phyloP scores from a whole-genome alignment of 2,329 filamentous ascomycete species.

The Fusarium chlamydosporum region DNA sequence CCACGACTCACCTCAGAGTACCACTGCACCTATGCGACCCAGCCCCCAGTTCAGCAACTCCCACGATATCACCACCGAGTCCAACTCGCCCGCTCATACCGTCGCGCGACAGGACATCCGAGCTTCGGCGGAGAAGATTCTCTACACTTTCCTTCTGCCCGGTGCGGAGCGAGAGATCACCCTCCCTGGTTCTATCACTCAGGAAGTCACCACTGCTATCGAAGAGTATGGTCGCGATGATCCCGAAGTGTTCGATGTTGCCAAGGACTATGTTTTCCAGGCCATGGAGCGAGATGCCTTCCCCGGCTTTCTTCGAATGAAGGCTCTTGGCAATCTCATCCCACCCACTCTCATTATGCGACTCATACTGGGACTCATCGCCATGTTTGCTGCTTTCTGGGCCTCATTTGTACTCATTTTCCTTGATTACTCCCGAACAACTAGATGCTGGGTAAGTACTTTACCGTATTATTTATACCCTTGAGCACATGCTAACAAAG shows the following conservation, averaged over 20 bases:
- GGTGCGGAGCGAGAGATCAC: slow-evolving; percentile 98
- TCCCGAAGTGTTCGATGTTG: slow-evolving; percentile 95
- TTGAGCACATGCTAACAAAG: slow-evolving; percentile 25
- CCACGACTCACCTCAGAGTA: slow-evolving; percentile 69
- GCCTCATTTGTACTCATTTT: slow-evolving; percentile 94
- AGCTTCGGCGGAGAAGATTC: slow-evolving; percentile 94
- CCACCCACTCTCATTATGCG: slow-evolving; percentile 89
- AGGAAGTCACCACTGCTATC: slow-evolving; percentile 87
- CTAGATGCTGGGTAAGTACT: slow-evolving; percentile 84
- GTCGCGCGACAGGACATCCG: slow-evolving; percentile 92
- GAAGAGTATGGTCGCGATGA: slow-evolving; percentile 94
- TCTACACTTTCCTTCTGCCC: slow-evolving; percentile 96
- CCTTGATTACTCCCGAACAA: slow-evolving; percentile 79
- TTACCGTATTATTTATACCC: neutral
- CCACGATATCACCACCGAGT: slow-evolving; percentile 76
- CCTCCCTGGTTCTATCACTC: slow-evolving; percentile 87
- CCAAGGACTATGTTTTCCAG: slow-evolving; percentile 99
- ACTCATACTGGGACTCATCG: slow-evolving; percentile 82
- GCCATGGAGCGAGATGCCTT: slow-evolving; percentile 99
- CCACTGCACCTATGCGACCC: slow-evolving; percentile 60
- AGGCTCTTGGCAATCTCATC: slow-evolving; percentile 95
- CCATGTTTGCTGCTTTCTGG: slow-evolving; percentile 95
- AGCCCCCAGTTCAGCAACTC: slow-evolving; percentile 73
- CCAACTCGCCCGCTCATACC: slow-evolving; percentile 84
- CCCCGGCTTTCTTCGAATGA: slow-evolving; percentile 93